Percentiles rank a stretch among this genome's conserved stretches.
phyloP scores from a whole-genome alignment of 2,329 filamentous ascomycete genomes.

The Colletotrichum sp. region DNA sequence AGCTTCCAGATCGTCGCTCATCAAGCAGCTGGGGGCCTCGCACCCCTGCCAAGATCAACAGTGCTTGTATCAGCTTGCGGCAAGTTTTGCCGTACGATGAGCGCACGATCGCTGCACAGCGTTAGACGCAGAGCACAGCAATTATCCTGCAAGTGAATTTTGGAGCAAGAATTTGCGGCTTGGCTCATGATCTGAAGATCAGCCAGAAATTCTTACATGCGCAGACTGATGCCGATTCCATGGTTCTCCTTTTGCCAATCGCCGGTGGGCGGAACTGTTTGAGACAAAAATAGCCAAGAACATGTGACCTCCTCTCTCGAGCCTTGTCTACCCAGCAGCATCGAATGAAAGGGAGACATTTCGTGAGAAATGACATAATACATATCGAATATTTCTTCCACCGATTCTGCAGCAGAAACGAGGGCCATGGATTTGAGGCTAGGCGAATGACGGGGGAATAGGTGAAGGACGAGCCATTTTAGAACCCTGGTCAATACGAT shows the following conservation, averaged over 20 bases:
- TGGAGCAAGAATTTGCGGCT: neutral
- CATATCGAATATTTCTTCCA: neutral
- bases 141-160: no score
- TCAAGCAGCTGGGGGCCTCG: neutral
- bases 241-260: neutral
- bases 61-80: slow-evolving; percentile 5
- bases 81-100: slow-evolving; percentile 4
- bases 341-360: neutral
- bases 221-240: neutral
- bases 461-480: neutral
- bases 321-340: neutral
- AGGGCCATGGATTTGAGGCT: neutral
- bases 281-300: neutral
- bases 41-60: neutral
- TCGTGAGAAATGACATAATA: neutral
- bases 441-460: neutral
- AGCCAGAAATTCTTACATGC: neutral
- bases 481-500: neutral
- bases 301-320: neutral
- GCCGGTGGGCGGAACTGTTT: neutral
- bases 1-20: neutral
- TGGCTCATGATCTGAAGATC: neutral
- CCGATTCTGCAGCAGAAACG: neutral
- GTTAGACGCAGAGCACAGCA: neutral
- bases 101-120: neutral